Evolutionary conservation across 192 early-diverging fungal genomes (phyloP), one percentile per base, ranked within the genome.

Genomic region (Bifiguratus adelaidae): DNA sequence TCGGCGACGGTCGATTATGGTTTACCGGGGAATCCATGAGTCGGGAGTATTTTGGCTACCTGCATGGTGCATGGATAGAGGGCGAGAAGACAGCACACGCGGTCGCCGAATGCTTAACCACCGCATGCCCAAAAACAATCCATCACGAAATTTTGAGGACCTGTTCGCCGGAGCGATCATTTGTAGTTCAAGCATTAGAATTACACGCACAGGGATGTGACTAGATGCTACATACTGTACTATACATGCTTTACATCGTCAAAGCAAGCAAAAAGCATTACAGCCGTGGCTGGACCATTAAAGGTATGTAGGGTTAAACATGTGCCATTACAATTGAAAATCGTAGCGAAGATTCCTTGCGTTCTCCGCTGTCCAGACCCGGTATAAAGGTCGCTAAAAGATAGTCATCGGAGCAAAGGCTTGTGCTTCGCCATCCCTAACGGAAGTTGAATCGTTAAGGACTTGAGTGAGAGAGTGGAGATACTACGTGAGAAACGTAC

Each of bases 281-380:
- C n/a, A n/a, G n/a, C n/a, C n/a, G n/a, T n/a, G n/a, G n/a, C n/a
- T n/a, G n/a, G n/a, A n/a, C n/a, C n/a, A n/a, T n/a, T n/a, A n/a
- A n/a, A n/a, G n/a, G n/a, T n/a, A n/a, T n/a, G n/a, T n/a, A n/a
- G n/a, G n/a, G n/a, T 55, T 53, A 63, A 22, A 63, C 52, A 41
- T 63, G 61, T 30, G 55, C 61, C 61, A 63, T 58, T 26, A 63
- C 61, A 8, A 63, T 51, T 11, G 61, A 57, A 23, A 63, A 63
- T n/a, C 51, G 50, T 45, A 63, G 18, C n/a, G 52, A 20, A 11
- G 41, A n/a, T 15, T 40, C 34, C 40, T 3, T 21, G 12, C 25
- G 41, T 19, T 30, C 25, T 15, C 41, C 33, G 36, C n/a, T 42
- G 41, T 40, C 29, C 9, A 47, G 21, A 3, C 19, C 16, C 4